Base-by-base conservation (phyloP, 1,139 yeast species). In the Geotrichum histeridarum region DNA sequence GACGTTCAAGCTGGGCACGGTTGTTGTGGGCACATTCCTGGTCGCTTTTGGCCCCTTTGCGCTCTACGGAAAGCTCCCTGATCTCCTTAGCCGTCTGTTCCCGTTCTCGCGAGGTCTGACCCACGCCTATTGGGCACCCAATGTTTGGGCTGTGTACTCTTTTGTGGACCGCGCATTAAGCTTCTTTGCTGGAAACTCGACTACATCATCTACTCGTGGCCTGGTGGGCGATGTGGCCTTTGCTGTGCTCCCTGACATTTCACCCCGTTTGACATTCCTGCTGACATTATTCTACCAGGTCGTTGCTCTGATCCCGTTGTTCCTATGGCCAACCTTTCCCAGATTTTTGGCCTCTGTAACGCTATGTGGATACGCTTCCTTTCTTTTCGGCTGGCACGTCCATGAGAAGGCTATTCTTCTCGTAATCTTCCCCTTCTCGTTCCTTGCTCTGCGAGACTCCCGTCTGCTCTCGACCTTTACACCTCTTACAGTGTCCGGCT, bases 101-200 rank as follows among this genome's bases (percentile, higher is more conserved):
- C 99, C 99, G 5, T 93, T 93, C 67, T 86, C 95, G 51, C 78
- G 99, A 66, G 99, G 99, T 0, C 76, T 94, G 42, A 93, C 97
- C 4, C 99, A 94, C 70, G 97, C 98, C 0, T 94, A 94, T 71
- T 93, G 99, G 99, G 99, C 99, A 0, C 99, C 99, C 4, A 93
- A 93, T 64, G 75, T 90, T 53, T 93, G 99, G 99, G 96, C 99
- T 0, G 64, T 93, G 11, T 93, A 93, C 69, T 87, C 97, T 0
- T 86, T 88, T 61, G 60, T 77, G n/a, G 99, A 93, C 70, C 77
- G 96, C 57, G 66, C 84, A 0, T 74, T 91, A 54, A 81, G 89
- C 32, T 58, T 64, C 78, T 18, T 78, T 72, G 64, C 72, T 74
- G 54, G 59, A 1, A 59, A 75, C 12, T 35, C 53, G 4, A 59